These are phyloP conservation scores for Lentithecium fluviatile DNA, from an alignment of 495 filamentous ascomycete species.

Conservation along the genomic window DNA sequence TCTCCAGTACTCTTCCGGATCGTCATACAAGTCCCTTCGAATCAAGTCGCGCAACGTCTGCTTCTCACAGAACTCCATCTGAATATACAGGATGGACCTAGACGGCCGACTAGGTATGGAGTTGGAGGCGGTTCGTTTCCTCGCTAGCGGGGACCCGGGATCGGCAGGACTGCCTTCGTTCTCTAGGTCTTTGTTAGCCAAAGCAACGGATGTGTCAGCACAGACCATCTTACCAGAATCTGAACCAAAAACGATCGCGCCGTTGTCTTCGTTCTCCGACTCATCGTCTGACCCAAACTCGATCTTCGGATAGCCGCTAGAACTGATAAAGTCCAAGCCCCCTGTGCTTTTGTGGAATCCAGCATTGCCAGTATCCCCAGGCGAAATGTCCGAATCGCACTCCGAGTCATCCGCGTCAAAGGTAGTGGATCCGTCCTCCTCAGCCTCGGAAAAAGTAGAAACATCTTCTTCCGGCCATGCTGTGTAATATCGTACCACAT, in stretches of 20 bases:
- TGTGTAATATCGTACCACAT: constrained; percentile 92
- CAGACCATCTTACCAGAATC: constrained; percentile 19
- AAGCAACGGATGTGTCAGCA: background rate
- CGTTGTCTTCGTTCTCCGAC: constrained; percentile 50
- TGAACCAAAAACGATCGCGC: constrained; percentile 28
- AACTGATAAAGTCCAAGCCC: constrained; percentile 91
- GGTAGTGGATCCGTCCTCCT: constrained; percentile 51
- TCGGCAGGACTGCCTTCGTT: constrained; percentile 12
- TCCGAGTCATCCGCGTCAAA: constrained; percentile 23
- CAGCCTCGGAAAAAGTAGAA: constrained; percentile 43
- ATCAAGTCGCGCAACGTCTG: constrained; percentile 93
- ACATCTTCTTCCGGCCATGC: constrained; percentile 85
- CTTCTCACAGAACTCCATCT: constrained; percentile 98
- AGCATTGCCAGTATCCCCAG: constrained; percentile 47
- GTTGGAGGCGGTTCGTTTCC: constrained; percentile 33
- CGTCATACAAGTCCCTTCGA: constrained; percentile 66
- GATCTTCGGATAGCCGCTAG: constrained; percentile 74
- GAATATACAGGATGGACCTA: constrained; percentile 70
- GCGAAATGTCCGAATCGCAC: constrained; percentile 15
- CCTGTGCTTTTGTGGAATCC: constrained; percentile 65
- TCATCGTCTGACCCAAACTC: constrained; percentile 76
- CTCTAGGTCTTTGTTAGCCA: background rate
- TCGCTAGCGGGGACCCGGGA: constrained; percentile 8
- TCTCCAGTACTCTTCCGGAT: constrained; percentile 78
- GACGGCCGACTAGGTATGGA: constrained; percentile 41